These are phyloP conservation scores for Malassezia psittaci DNA, from an alignment of 1,284 basidiomycete genomes.

Conservation along the genomic window DNA sequence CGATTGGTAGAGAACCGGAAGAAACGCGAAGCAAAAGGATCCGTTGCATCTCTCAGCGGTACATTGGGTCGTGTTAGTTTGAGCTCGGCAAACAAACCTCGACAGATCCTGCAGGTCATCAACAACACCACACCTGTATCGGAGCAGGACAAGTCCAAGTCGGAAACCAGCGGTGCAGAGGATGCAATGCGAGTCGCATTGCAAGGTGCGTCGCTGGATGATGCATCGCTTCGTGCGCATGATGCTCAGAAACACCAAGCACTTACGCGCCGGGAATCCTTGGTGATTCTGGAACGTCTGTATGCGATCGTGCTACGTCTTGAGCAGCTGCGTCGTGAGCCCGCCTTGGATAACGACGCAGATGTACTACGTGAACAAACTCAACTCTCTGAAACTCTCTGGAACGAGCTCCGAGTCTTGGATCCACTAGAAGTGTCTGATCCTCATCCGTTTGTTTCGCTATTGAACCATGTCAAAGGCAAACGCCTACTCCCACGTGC, in stretches of 20 bases:
- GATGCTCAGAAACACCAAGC: slow-evolving; percentile 48
- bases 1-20: slow-evolving; percentile 86
- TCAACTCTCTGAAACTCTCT: slow-evolving; percentile 52
- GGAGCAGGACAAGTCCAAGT: slow-evolving; percentile 13
- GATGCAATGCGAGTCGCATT: slow-evolving; percentile 40
- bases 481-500: slow-evolving; percentile 83
- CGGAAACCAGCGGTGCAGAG: slow-evolving; percentile 14
- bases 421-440: slow-evolving; percentile 87
- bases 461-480: slow-evolving; percentile 79
- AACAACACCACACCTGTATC: slow-evolving; percentile 14
- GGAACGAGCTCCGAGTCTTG: slow-evolving; percentile 72
- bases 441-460: slow-evolving; percentile 91
- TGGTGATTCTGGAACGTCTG: slow-evolving; percentile 70
- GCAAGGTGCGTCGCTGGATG: slow-evolving; percentile 32
- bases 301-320: slow-evolving; percentile 75
- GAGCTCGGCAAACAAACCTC: slow-evolving; percentile 79
- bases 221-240: slow-evolving; percentile 58
- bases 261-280: slow-evolving; percentile 65
- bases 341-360: slow-evolving; percentile 39
- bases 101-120: slow-evolving; percentile 84
- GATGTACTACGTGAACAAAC: slow-evolving; percentile 20
- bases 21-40: slow-evolving; percentile 51
- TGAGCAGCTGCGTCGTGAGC: slow-evolving; percentile 74
- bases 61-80: slow-evolving; percentile 88
- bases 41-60: slow-evolving; percentile 61